Conservation (phyloP, 2,329 filamentous ascomycete genomes). For the Botrytis elliptica region DNA sequence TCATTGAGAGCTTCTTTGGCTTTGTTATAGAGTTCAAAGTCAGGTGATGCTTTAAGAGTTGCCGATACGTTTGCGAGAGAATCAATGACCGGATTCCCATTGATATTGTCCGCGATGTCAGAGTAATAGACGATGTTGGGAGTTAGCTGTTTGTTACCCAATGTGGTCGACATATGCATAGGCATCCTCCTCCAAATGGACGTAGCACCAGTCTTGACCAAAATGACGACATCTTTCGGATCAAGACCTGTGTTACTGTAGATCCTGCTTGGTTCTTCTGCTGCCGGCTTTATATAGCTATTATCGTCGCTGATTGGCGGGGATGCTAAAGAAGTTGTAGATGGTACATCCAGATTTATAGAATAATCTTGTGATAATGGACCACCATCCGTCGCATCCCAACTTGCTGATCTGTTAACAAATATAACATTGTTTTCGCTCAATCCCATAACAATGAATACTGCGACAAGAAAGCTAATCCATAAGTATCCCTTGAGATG, state of each 20-base stretch:
- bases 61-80: constrained; percentile 25
- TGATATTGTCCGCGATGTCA: constrained; percentile 23
- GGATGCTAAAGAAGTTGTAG: background rate
- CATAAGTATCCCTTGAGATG: constrained; percentile 27
- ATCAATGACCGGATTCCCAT: constrained; percentile 22
- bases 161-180: constrained; percentile 26
- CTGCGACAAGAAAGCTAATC: constrained; percentile 24
- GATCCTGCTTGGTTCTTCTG: constrained; percentile 7
- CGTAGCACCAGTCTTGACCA: constrained; percentile 27
- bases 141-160: constrained; percentile 20
- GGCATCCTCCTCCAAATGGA: constrained; percentile 27
- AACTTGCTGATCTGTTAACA: background rate
- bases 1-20: constrained; percentile 12
- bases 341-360: background rate
- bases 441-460: constrained; percentile 26
- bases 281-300: background rate
- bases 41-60: constrained; percentile 23
- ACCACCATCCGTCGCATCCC: background rate
- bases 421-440: constrained; percentile 23
- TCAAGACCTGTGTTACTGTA: constrained; percentile 11
- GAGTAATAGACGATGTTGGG: constrained; percentile 25
- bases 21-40: constrained; percentile 24
- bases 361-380: background rate
- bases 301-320: background rate
- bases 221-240: constrained; percentile 25